Conservation (phyloP, 2,329 filamentous ascomycete species). For the Pyricularia pennisetigena region DNA sequence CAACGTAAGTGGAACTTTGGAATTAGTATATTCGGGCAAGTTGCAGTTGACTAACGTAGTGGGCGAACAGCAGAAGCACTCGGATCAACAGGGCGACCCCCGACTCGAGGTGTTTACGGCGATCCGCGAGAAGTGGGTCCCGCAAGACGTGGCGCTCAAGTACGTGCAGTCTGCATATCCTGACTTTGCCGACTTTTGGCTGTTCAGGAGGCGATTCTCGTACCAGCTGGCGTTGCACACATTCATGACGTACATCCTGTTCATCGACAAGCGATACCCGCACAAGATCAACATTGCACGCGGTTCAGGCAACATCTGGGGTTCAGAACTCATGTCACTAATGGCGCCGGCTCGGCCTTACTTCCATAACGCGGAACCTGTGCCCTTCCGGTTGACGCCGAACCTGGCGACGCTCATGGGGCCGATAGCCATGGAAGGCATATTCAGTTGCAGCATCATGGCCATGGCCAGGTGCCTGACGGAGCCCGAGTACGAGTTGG, state of each 20-base stretch:
- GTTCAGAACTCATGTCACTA: constrained; percentile 82
- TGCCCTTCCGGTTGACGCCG: constrained; percentile 93
- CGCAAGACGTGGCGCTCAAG: constrained; percentile 69
- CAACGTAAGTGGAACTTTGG: constrained; percentile 29
- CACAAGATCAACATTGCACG: constrained; percentile 91
- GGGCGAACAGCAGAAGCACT: constrained; percentile 42
- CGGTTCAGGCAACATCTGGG: constrained; percentile 88
- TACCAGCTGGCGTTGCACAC: constrained; percentile 92
- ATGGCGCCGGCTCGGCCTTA: constrained; percentile 78
- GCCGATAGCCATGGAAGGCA: constrained; percentile 88
- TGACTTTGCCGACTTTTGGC: constrained; percentile 89
- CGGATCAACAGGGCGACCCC: constrained; percentile 61
- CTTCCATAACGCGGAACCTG: constrained; percentile 91
- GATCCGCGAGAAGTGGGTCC: constrained; percentile 90
- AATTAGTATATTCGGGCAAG: neutral
- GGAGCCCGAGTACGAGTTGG: constrained; percentile 82
- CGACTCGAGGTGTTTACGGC: constrained; percentile 87
- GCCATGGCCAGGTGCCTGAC: constrained; percentile 90
- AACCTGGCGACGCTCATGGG: constrained; percentile 96
- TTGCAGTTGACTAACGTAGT: constrained; percentile 9
- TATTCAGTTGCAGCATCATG: constrained; percentile 93
- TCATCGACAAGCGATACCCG: constrained; percentile 92
- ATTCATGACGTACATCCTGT: constrained; percentile 98
- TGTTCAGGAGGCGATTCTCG: constrained; percentile 94
- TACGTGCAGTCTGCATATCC: constrained; percentile 87